These are phyloP conservation scores for Picea glauca DNA, from an alignment of 75 land plant species.

Conservation along the genomic window DNA sequence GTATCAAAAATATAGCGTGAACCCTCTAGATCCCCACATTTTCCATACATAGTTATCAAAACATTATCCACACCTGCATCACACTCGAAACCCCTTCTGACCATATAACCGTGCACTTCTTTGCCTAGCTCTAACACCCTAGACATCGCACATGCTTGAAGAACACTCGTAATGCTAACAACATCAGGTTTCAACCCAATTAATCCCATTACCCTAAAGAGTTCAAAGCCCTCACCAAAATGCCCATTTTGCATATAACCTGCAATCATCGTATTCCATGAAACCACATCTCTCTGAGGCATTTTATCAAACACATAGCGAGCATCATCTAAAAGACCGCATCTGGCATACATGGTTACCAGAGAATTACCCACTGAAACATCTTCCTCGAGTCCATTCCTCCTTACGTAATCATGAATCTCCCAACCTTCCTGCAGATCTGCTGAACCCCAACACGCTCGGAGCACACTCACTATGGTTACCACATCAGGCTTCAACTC, in stretches of 20 bases:
- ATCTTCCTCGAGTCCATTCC: conserved; percentile 35
- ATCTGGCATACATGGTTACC: conserved; percentile 57
- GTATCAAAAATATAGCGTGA: too few species aligned
- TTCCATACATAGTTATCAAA: too few species aligned
- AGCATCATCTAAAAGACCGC: conserved; percentile 25
- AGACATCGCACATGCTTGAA: neutral
- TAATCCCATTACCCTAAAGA: too few species aligned
- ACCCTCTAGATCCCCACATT: neutral
- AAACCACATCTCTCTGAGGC: conserved; percentile 28
- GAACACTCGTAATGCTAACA: neutral
- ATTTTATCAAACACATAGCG: conserved; percentile 28
- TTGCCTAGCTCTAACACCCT: too few species aligned
- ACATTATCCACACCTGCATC: too few species aligned
- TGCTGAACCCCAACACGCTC: conserved; percentile 30
- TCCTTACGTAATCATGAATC: conserved; percentile 30
- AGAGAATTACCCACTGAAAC: conserved; percentile 33
- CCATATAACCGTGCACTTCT: too few species aligned
- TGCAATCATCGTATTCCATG: conserved; percentile 54
- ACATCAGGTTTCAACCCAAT: too few species aligned
- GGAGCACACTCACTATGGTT: conserved; percentile 36
- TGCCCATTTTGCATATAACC: conserved; percentile 20
- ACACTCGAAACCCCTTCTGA: too few species aligned
- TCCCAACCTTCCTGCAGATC: conserved; percentile 18
- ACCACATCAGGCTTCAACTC: conserved; percentile 28
- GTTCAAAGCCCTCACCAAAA: neutral